These are phyloP conservation scores for Seiridium cupressi DNA, from an alignment of 2,329 filamentous ascomycete species.

Conservation along the genomic window DNA sequence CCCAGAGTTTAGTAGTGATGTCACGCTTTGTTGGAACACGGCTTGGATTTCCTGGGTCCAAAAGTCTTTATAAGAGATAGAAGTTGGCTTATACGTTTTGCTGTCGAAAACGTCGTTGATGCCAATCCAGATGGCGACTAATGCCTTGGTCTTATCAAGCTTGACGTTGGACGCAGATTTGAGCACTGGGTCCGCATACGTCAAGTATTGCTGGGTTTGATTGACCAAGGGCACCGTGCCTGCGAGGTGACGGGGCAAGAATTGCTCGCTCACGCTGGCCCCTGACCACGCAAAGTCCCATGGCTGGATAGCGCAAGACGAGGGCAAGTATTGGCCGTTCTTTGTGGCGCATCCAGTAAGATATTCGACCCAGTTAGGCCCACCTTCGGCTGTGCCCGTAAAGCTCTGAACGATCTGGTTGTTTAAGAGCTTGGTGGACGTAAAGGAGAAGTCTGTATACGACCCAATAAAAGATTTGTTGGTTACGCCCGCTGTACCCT, in stretches of 20 bases:
- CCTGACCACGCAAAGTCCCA: conserved; percentile 57
- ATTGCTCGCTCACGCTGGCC: conserved; percentile 41
- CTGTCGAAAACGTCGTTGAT: conserved; percentile 56
- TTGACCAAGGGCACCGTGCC: conserved; percentile 45
- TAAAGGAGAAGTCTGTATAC: conserved; percentile 35
- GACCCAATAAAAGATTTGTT: conserved; percentile 41
- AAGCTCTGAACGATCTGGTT: conserved; percentile 45
- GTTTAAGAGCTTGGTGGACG: conserved; percentile 35
- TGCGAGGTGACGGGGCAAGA: conserved; percentile 47
- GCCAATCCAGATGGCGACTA: conserved; percentile 53
- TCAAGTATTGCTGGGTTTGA: conserved; percentile 44
- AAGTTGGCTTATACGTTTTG: conserved; percentile 31
- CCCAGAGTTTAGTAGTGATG: conserved; percentile 44
- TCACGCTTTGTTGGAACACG: conserved; percentile 38
- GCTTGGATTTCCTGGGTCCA: conserved; percentile 39
- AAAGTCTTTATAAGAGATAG: conserved; percentile 39
- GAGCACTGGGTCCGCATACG: conserved; percentile 39
- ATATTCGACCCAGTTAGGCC: conserved; percentile 53
- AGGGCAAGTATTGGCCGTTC: conserved; percentile 39
- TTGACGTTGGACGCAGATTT: conserved; percentile 15
- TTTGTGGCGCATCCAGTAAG: conserved; percentile 46
- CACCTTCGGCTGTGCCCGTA: conserved; percentile 46
- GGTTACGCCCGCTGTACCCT: neutral
- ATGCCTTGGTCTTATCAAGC: conserved; percentile 19
- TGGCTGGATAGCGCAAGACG: conserved; percentile 43